phyloP scores from a whole-genome alignment of 2,329 filamentous ascomycete species.

The Bipolaris oryzae region DNA sequence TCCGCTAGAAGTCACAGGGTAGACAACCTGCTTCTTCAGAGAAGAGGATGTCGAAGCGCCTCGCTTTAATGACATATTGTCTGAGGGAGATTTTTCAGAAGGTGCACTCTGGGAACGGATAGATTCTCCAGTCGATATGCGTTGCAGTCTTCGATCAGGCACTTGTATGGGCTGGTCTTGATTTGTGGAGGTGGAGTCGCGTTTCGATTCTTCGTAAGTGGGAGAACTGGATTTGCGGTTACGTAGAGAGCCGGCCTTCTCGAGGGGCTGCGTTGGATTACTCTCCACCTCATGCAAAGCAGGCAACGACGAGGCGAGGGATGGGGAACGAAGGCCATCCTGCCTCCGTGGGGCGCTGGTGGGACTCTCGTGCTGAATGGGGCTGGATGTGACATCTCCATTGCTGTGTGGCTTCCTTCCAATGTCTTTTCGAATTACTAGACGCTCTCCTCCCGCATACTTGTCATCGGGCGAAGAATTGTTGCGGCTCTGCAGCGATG shows the following conservation, averaged over 20 bases:
- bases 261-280: slow-evolving; percentile 7
- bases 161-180: slow-evolving; percentile 26
- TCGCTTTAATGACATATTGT: slow-evolving; percentile 41
- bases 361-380: slow-evolving; percentile 9
- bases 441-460: slow-evolving; percentile 27
- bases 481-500: slow-evolving; percentile 28
- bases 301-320: slow-evolving; percentile 34
- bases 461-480: slow-evolving; percentile 37
- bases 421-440: slow-evolving; percentile 28
- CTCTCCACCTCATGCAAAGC: slow-evolving; percentile 40
- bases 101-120: slow-evolving; percentile 25
- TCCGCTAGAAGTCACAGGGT: slow-evolving; percentile 40
- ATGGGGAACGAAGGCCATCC: slow-evolving; percentile 28
- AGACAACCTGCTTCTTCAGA: slow-evolving; percentile 35
- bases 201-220: slow-evolving; percentile 22
- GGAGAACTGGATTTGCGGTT: slow-evolving; percentile 16
- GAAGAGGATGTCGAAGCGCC: slow-evolving; percentile 42
- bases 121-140: slow-evolving; percentile 31
- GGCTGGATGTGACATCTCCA: slow-evolving; percentile 9
- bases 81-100: slow-evolving; percentile 30
- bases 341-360: slow-evolving; percentile 27
- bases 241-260: slow-evolving; percentile 15
- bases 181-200: slow-evolving; percentile 22
- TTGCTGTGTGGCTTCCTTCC: slow-evolving; percentile 20
- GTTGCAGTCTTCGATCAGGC: slow-evolving; percentile 28